Evolutionary conservation across 257 asterid species (phyloP), one percentile per base, ranked within the genome.

Genomic region (Striga asiatica): DNA sequence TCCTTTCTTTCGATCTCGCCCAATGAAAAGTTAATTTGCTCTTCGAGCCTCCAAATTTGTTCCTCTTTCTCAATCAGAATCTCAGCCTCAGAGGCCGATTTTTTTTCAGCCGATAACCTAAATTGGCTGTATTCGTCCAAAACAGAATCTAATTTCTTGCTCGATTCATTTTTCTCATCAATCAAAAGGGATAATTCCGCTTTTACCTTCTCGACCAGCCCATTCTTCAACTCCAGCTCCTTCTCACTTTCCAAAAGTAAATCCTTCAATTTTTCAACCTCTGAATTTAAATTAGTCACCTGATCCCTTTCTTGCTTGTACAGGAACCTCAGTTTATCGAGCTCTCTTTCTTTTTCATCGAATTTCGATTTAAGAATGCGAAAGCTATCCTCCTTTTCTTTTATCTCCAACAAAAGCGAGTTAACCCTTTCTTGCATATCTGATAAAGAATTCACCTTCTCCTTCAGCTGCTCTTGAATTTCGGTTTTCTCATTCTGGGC

Each of bases 211-310:
- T 56, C 60, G 56, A 79, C 67, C 35, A 19, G 54, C 34, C 50
- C 81, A 61, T 64, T 29, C 81, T 73, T 81, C 77, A 56, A 22
- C 38, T 67, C 82, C 65, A 83, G 64, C 70, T 81, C 93, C 39
- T 66, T 65, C 38, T 69, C 82, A 41, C 64, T 77, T 58, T 71
- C 71, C 66, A 58, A 29, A 14, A 79, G 58, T 42, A 53, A 62
- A 20, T 66, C 80, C 54, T 75, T 77, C 72, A 85, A 28, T 25
- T 71, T 64, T 64, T 69, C 41, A 10, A 72, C 68, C 62, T 79
- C 94, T 8, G 74, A 62, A 53, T 51, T 69, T 68, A 79, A 66
- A 68, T 31, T 59, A 38, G 18, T 55, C 18, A 76, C 43, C 56
- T 59, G 71, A 62, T 69, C 82, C 73, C 74, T 78, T 27, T 77